A percentile compares a stretch with the other conserved stretches of the same genome.
These are phyloP conservation scores for Salix suchowensis DNA, from an alignment of 345 rosid genomes.

Conservation along the genomic window DNA sequence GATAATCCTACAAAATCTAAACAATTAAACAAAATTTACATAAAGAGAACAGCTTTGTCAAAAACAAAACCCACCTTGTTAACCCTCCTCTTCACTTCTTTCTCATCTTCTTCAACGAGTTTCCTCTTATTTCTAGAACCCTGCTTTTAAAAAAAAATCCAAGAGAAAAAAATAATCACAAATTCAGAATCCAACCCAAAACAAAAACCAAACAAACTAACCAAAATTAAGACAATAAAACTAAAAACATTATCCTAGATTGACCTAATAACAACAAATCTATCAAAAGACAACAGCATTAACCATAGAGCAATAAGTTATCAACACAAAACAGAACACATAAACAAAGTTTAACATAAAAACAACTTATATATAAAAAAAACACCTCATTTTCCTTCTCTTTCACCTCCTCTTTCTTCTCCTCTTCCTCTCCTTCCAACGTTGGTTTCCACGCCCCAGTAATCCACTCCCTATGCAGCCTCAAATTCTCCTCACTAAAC, in stretches of 20 bases:
- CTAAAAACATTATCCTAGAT: not conserved
- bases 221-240: not conserved
- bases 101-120: not conserved
- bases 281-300: not conserved
- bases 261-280: not conserved
- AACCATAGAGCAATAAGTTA: not conserved
- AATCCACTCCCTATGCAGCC: constrained; percentile 72
- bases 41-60: not conserved
- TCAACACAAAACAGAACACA: not conserved
- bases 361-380: not conserved
- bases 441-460: constrained; percentile 65
- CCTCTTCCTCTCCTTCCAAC: constrained; percentile 23
- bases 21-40: not conserved
- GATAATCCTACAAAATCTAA: not conserved
- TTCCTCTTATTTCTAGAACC: not conserved
- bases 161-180: not conserved
- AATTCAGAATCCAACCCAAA: not conserved
- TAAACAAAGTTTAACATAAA: not conserved
- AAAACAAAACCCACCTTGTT: not conserved
- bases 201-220: not conserved
- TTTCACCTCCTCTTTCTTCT: not conserved
- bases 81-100: not conserved
- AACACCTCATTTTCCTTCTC: constrained; percentile 17
- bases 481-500: constrained; percentile 42
- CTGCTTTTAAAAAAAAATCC: not conserved